Evolutionary conservation across 768 basidiomycete species (phyloP).

Genomic region (Trametes punicea): DNA sequence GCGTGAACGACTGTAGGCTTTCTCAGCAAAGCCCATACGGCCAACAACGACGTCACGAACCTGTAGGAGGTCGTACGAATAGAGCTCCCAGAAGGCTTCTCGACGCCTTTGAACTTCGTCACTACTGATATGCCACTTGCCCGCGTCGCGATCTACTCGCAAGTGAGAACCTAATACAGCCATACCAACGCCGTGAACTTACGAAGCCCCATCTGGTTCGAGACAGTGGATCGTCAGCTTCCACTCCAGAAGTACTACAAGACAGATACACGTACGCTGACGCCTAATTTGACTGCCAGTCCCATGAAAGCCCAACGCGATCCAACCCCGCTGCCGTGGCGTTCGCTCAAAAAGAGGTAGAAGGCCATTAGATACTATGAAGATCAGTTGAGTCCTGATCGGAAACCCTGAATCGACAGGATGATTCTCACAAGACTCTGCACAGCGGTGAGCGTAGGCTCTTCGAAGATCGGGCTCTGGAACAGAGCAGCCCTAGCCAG

Average conservation of each 20-base stretch:
- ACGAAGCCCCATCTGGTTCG: conserved; percentile 64
- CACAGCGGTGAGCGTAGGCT: conserved; percentile 58
- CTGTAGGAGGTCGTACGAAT: conserved; percentile 68
- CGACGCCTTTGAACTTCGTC: conserved; percentile 58
- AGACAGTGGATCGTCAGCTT: background rate
- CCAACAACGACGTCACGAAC: conserved; percentile 33
- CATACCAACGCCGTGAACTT: conserved; percentile 28
- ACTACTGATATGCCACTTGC: conserved; percentile 56
- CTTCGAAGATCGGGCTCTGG: conserved; percentile 62
- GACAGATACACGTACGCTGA: conserved; percentile 45
- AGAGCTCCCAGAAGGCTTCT: conserved; percentile 63
- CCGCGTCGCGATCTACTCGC: conserved; percentile 59
- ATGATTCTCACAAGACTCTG: conserved; percentile 57
- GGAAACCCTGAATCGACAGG: conserved; percentile 20
- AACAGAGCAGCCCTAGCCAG: conserved; percentile 57
- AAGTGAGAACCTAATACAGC: background rate
- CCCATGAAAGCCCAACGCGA: conserved; percentile 74
- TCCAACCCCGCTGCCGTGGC: conserved; percentile 43
- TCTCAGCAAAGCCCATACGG: background rate
- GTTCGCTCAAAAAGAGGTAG: conserved; percentile 45
- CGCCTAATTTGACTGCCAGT: conserved; percentile 63
- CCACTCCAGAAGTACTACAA: background rate
- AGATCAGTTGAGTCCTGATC: conserved; percentile 27
- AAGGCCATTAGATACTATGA: conserved; percentile 57
- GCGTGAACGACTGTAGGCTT: conserved; percentile 56